phyloP scores from a whole-genome alignment of 2,329 filamentous ascomycete species.

The Davidsoniella australis region DNA sequence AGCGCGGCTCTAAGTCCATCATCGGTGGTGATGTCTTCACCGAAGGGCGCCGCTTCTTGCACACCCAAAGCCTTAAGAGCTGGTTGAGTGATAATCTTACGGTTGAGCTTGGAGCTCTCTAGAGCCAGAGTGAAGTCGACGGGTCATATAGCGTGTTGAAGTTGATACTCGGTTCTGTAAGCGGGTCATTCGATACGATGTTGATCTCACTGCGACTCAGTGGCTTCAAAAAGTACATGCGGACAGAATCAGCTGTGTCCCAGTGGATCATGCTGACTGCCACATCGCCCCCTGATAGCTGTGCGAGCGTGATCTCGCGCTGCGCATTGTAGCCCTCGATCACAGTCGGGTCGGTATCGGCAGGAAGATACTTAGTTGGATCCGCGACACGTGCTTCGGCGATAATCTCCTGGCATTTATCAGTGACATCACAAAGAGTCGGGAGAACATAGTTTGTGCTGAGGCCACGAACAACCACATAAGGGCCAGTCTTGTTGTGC shows the following conservation, averaged over 20 bases:
- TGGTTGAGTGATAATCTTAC: constrained; percentile 19
- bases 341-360: constrained; percentile 20
- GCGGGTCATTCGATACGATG: constrained; percentile 21
- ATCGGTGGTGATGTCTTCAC: constrained; percentile 15
- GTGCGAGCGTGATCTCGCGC: constrained; percentile 19
- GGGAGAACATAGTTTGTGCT: constrained; percentile 19
- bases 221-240: constrained; percentile 23
- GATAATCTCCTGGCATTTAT: constrained; percentile 17
- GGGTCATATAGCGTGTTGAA: constrained; percentile 24
- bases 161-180: constrained; percentile 21
- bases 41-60: constrained; percentile 18
- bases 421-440: constrained; percentile 20
- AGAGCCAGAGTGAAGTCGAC: constrained; percentile 19
- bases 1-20: constrained; percentile 16
- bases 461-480: constrained; percentile 17
- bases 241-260: constrained; percentile 17
- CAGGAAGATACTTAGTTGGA: constrained; percentile 20
- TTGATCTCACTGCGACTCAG: constrained; percentile 24
- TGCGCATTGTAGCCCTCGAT: constrained; percentile 23
- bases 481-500: constrained; percentile 18
- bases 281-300: constrained; percentile 17
- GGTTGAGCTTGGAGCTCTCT: constrained; percentile 21
- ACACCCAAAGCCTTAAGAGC: constrained; percentile 18
- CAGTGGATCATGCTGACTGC: constrained; percentile 20
- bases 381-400: constrained; percentile 19